Percentiles rank a stretch among this genome's conserved stretches.
These are phyloP conservation scores for Rhodotorula babjevae DNA, from an alignment of 768 basidiomycete species.

Conservation along the genomic window DNA sequence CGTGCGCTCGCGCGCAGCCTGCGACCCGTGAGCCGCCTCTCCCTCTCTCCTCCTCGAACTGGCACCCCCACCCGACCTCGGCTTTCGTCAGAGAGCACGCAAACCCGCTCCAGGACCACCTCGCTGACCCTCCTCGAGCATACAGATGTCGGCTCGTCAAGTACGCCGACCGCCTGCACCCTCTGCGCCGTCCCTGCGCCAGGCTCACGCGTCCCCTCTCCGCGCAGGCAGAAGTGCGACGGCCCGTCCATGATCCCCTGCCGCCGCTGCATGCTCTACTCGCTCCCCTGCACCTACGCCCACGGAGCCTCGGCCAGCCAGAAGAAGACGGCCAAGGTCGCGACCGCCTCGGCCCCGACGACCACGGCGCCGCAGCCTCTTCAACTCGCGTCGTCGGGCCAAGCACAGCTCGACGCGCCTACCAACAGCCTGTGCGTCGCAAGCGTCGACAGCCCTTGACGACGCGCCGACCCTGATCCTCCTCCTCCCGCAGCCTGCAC, in stretches of 20 bases:
- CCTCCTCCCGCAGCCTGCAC: not conserved
- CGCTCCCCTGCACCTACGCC: not conserved
- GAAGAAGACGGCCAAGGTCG: not conserved
- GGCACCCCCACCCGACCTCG: too few species aligned
- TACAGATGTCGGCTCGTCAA: not conserved
- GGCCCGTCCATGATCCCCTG: constrained; percentile 1
- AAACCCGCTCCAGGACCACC: too few species aligned
- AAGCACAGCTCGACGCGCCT: not conserved
- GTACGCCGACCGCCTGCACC: not conserved
- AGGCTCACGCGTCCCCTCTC: too few species aligned
- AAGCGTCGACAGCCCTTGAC: too few species aligned
- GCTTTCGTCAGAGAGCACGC: too few species aligned
- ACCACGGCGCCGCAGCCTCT: not conserved
- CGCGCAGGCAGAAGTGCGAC: constrained; percentile 5
- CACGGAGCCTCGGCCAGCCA: not conserved
- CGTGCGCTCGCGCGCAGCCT: not conserved
- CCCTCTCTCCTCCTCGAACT: not conserved
- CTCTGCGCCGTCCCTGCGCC: too few species aligned
- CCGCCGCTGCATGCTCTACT: constrained; percentile 11
- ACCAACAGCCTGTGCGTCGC: not conserved
- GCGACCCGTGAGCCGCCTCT: not conserved
- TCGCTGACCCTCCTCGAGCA: not conserved
- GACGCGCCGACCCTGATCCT: not conserved
- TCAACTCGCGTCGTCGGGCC: not conserved
- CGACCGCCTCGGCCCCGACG: not conserved